Conservation (phyloP, 2,329 filamentous ascomycete genomes). For the Xylariaceae sp. region DNA sequence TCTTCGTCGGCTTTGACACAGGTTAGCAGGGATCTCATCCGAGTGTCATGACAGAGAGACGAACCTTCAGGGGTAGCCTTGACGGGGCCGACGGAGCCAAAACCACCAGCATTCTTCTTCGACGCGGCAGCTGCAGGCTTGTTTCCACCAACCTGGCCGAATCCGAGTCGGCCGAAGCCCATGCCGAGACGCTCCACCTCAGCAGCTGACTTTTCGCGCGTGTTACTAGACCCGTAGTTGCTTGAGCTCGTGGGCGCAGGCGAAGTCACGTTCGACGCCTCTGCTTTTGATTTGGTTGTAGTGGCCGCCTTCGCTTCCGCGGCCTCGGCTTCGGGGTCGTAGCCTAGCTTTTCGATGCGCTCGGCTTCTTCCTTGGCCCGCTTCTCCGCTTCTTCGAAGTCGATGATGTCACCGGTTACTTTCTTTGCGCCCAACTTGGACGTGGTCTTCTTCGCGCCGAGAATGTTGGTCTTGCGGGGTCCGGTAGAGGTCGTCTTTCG, state of each 20-base stretch:
- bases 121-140: constrained; percentile 51
- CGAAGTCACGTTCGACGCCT: constrained; percentile 58
- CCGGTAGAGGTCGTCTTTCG: constrained; percentile 65
- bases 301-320: constrained; percentile 39
- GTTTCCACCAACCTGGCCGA: constrained; percentile 71
- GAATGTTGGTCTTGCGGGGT: constrained; percentile 77
- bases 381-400: constrained; percentile 96
- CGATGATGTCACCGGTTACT: constrained; percentile 70
- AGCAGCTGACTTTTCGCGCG: constrained; percentile 59
- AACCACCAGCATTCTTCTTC: constrained; percentile 75
- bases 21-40: too few species aligned
- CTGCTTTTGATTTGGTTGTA: constrained; percentile 30
- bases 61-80: constrained; percentile 65
- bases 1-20: constrained; percentile 64
- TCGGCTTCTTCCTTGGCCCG: constrained; percentile 97
- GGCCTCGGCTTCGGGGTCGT: constrained; percentile 84
- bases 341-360: constrained; percentile 89
- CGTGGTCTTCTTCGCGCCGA: constrained; percentile 75
- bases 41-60: too few species aligned
- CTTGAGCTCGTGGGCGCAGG: constrained; percentile 71
- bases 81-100: constrained; percentile 75
- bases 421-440: constrained; percentile 91
- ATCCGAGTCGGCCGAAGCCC: constrained; percentile 79
- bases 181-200: constrained; percentile 88
- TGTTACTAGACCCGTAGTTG: constrained; percentile 58